These are phyloP conservation scores for Cyphellophora europaea DNA, from an alignment of 2,329 filamentous ascomycete genomes.

Conservation along the genomic window DNA sequence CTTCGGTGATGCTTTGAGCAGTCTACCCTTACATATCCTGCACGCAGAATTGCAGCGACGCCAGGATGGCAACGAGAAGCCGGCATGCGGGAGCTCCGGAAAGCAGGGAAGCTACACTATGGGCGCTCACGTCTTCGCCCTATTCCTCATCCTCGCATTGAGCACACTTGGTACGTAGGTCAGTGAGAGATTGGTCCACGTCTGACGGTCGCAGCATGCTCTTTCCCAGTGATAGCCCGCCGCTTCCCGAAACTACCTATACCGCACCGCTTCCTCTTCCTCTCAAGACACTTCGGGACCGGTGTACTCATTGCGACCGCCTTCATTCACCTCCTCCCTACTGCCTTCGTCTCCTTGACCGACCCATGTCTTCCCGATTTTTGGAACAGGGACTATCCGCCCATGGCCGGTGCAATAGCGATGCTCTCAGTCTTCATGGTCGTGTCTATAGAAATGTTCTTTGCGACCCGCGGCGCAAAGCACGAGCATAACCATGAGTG, in stretches of 20 bases:
- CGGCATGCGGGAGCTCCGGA: conserved; percentile 40
- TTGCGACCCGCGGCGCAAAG: conserved; percentile 57
- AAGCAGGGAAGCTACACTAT: conserved; percentile 47
- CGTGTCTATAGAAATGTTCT: conserved; percentile 48
- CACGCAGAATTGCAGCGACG: conserved; percentile 41
- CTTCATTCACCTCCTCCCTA: conserved; percentile 68
- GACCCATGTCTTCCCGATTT: conserved; percentile 50
- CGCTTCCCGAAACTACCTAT: conserved; percentile 48
- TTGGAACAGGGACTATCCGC: conserved; percentile 36
- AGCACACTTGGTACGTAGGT: conserved; percentile 45
- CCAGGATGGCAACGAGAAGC: conserved; percentile 32
- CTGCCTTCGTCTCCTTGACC: conserved; percentile 56
- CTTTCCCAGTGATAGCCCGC: conserved; percentile 56
- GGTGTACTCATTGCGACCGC: conserved; percentile 80
- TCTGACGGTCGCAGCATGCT: conserved; percentile 44
- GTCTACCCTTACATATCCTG: conserved; percentile 26
- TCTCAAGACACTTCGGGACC: conserved; percentile 68
- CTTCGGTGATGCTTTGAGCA: conserved; percentile 7
- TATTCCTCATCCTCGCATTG: conserved; percentile 55
- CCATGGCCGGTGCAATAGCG: conserved; percentile 40
- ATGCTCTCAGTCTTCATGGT: conserved; percentile 35
- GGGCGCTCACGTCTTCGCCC: conserved; percentile 55
- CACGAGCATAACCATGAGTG: conserved; percentile 49
- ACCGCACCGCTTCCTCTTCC: conserved; percentile 53
- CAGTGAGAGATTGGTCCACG: background rate